Percentiles rank a stretch among this genome's conserved stretches.
Evolutionary conservation across 2,329 filamentous ascomycete species (phyloP).

Genomic region (Verticillium longisporum): DNA sequence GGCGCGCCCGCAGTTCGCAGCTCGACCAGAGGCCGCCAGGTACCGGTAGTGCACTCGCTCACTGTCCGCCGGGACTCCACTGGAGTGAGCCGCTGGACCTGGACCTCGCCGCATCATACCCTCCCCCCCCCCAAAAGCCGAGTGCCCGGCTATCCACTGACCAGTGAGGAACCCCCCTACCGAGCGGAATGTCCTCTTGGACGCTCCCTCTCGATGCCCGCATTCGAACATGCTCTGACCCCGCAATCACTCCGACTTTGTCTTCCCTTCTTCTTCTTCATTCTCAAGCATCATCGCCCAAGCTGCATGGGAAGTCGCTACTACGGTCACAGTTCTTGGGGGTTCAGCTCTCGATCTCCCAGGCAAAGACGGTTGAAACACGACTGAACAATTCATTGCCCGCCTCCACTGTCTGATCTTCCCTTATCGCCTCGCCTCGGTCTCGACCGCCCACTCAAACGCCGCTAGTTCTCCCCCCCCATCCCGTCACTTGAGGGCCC

Average conservation of each 20-base stretch:
- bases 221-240: not conserved
- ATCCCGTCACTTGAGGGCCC: not conserved
- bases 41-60: not conserved
- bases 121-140: not conserved
- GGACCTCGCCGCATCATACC: not conserved
- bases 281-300: not conserved
- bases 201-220: not conserved
- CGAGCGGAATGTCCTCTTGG: not conserved
- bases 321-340: conserved; percentile 3
- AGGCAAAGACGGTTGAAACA: not conserved
- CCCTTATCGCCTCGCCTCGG: not conserved
- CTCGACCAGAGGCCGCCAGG: not conserved
- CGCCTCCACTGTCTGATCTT: not conserved
- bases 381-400: not conserved
- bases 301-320: conserved; percentile 1
- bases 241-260: not conserved
- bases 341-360: conserved; percentile 15
- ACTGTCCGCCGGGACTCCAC: no score
- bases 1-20: not conserved
- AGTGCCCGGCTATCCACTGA: not conserved
- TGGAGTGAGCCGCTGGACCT: not conserved
- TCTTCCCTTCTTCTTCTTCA: not conserved
- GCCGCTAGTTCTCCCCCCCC: not conserved
- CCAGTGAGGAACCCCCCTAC: not conserved
- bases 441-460: not conserved